Base-by-base conservation (phyloP, 2,329 filamentous ascomycete genomes). In the Diaporthe caulivora region DNA sequence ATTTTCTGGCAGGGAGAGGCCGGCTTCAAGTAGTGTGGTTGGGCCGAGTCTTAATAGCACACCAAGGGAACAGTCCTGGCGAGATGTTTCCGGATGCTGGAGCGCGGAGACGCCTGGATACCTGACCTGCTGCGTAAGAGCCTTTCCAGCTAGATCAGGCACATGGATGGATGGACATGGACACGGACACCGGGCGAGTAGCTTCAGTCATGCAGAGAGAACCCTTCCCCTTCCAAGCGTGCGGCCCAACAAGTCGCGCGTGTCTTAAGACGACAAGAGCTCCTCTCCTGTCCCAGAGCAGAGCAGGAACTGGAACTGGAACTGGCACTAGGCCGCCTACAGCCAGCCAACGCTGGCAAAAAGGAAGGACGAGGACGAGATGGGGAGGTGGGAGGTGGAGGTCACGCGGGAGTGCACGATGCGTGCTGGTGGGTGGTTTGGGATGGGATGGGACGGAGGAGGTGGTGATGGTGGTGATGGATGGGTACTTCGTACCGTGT, bases 1-100 rank as follows among this genome's bases (percentile, higher is more conserved):
- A 75, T 57, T 71, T 73, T 54, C 67, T 75, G 71, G 67, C 73
- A 75, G 73, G 73, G 73, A 75, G 71, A 73, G 71, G 73, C 73
- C 71, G 73, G 73, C 71, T 75, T 75, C 65, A 75, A 62, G 67
- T 67, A 73, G 71, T 67, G 73, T 62, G 71, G 71, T 73, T 73
- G 71, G 71, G 54, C 65, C 73, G 73, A 68, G 65, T 70, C 64
- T 75, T 75, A 70, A 70, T 60, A 58, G 51, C 51, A 51, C 44
- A 71, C 54, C 54, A 71, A 62, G 54, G 68, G 65, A 55, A 69
- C 71, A 73, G 71, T 73, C 71, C 53, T 58, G 65, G 58, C 71
- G 70, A 72, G 72, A 72, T 31, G 62, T 58, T 51, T 54, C 57
- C 65, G 71, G 60, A 67, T 58, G 67, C 40, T 73, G 58, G 73